Evolutionary conservation across 495 filamentous ascomycete species (phyloP).

Genomic region (Cudoniella acicularis): DNA sequence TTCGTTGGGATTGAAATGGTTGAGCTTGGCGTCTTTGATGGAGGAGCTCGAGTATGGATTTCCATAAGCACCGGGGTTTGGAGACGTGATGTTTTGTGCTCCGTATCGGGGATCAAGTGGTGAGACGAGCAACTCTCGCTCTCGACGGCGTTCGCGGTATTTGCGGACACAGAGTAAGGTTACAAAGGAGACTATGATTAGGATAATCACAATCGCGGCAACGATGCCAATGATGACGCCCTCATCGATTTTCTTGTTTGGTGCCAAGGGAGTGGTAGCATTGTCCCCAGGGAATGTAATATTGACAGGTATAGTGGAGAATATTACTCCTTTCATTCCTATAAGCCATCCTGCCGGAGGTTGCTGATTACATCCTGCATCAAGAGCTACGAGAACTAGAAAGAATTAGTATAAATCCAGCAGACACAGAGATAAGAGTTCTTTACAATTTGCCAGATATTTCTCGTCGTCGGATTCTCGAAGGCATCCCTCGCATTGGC

Average conservation of each 20-base stretch:
- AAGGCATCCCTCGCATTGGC: slow-evolving; percentile 7
- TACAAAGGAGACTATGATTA: slow-evolving; percentile 37
- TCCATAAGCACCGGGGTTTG: slow-evolving; percentile 13
- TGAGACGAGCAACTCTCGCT: not conserved
- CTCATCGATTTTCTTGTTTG: slow-evolving; percentile 32
- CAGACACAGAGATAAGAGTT: too few relatives aligned
- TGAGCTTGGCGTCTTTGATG: not conserved
- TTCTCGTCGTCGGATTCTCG: not conserved
- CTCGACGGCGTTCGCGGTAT: slow-evolving; percentile 17
- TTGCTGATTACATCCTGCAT: slow-evolving; percentile 43
- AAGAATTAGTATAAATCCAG: not conserved
- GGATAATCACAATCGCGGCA: slow-evolving; percentile 36
- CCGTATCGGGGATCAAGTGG: slow-evolving; percentile 21
- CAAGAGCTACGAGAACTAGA: slow-evolving; percentile 39
- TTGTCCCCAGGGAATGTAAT: slow-evolving; percentile 32
- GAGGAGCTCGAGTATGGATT: slow-evolving; percentile 3
- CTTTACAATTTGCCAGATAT: slow-evolving; percentile 22
- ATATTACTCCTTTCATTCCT: slow-evolving; percentile 42
- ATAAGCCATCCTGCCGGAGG: slow-evolving; percentile 35
- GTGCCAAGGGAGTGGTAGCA: slow-evolving; percentile 19
- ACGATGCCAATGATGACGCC: slow-evolving; percentile 47
- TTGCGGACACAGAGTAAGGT: slow-evolving; percentile 44
- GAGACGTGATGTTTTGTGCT: slow-evolving; percentile 12
- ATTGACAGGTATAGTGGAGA: slow-evolving; percentile 39
- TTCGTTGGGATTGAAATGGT: not conserved